Evolutionary conservation across 768 basidiomycete genomes (phyloP).

Genomic region (Pleurotus tuoliensis): DNA sequence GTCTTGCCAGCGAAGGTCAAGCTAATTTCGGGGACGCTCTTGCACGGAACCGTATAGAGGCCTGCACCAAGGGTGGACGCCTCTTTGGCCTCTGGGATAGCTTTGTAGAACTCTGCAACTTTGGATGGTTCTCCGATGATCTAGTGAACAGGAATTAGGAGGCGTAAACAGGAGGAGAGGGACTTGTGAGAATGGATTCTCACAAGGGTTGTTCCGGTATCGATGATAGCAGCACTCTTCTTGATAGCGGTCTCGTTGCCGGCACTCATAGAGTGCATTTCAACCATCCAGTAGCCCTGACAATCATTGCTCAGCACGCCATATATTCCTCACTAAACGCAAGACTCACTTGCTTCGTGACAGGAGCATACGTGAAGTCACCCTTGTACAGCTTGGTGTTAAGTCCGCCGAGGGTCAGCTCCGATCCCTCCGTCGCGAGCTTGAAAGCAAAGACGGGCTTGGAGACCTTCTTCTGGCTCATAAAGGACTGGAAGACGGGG

Average conservation of each 20-base stretch:
- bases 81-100: constrained; percentile 1
- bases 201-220: constrained; percentile 6
- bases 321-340: not conserved
- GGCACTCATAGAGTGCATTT: not conserved
- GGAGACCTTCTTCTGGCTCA: constrained; percentile 21
- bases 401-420: constrained; percentile 46
- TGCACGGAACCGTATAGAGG: constrained; percentile 23
- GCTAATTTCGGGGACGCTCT: constrained; percentile 21
- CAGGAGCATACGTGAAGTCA: constrained; percentile 27
- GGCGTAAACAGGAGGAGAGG: not conserved
- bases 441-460: constrained; percentile 38
- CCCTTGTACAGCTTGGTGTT: constrained; percentile 39
- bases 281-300: constrained; percentile 3
- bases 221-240: not conserved
- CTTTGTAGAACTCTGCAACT: not conserved
- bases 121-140: not conserved
- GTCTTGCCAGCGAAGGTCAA: constrained; percentile 34
- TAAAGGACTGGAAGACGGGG: constrained; percentile 35
- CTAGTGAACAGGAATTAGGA: not conserved
- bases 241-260: not conserved
- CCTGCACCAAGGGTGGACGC: not conserved
- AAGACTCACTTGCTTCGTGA: constrained; percentile 1
- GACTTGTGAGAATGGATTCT: not conserved
- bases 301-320: not conserved
- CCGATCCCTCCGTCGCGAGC: constrained; percentile 31